These are phyloP conservation scores for Alternaria panax DNA, from an alignment of 2,329 filamentous ascomycete species.

Conservation along the genomic window DNA sequence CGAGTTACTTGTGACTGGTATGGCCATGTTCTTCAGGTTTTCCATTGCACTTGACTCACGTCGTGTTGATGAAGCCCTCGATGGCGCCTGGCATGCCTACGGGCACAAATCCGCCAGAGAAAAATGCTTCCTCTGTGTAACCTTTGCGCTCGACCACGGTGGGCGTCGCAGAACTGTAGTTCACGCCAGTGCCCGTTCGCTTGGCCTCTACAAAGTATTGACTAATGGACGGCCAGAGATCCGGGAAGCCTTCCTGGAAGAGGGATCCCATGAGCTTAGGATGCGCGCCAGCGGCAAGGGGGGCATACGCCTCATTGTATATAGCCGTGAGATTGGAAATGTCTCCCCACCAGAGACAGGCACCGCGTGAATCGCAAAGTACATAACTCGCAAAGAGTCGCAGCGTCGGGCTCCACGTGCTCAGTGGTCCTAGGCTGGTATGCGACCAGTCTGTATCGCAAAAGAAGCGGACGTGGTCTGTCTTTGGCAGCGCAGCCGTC, in stretches of 20 bases:
- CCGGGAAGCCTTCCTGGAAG: constrained; percentile 40
- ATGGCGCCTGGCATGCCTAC: constrained; percentile 32
- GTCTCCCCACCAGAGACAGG: constrained; percentile 46
- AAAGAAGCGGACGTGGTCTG: constrained; percentile 46
- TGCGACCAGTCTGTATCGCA: constrained; percentile 36
- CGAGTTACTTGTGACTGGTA: background rate
- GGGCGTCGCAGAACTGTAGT: constrained; percentile 31
- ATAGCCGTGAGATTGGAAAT: constrained; percentile 36
- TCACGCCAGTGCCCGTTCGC: constrained; percentile 32
- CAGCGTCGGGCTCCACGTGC: constrained; percentile 37
- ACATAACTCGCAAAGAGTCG: constrained; percentile 40
- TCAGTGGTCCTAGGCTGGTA: constrained; percentile 36
- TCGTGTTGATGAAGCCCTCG: constrained; percentile 28
- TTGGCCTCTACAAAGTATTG: constrained; percentile 37
- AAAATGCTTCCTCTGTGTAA: constrained; percentile 44
- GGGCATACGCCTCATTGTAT: constrained; percentile 44
- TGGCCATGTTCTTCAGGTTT: background rate
- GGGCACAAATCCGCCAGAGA: constrained; percentile 43
- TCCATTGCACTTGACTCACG: constrained; percentile 8
- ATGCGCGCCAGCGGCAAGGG: constrained; percentile 36
- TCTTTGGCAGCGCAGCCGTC: constrained; percentile 40
- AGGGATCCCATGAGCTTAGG: constrained; percentile 43
- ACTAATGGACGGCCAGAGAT: constrained; percentile 33
- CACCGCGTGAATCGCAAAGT: constrained; percentile 43
- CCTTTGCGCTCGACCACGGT: constrained; percentile 41